Conservation (phyloP, 2,329 filamentous ascomycete genomes). For the Colletotrichum spaethianum region DNA sequence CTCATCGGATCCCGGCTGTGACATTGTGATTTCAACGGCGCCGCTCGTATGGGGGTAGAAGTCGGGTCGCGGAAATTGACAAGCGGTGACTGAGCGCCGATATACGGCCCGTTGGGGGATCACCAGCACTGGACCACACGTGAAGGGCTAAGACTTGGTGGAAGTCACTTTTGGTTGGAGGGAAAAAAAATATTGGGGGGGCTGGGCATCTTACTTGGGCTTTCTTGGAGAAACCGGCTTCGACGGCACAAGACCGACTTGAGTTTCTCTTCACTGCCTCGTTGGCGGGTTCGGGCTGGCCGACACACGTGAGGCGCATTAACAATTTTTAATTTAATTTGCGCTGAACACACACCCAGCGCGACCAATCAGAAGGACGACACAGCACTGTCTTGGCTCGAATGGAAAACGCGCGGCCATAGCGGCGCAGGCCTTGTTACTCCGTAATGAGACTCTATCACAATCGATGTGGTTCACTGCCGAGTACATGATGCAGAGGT, state of each 20-base stretch:
- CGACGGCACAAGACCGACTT: neutral
- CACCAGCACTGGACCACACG: neutral
- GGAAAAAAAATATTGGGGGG: neutral
- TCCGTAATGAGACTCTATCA: too few relatives aligned
- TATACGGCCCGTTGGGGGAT: neutral
- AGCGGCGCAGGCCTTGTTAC: constrained; percentile 5
- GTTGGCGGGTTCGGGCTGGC: constrained; percentile 13
- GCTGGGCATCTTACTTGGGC: neutral
- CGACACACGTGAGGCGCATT: constrained; percentile 9
- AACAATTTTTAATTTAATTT: constrained; percentile 8
- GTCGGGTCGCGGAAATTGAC: neutral
- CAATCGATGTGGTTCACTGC: neutral
- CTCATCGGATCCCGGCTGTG: constrained; percentile 38
- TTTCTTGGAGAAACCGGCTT: neutral
- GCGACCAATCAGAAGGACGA: constrained; percentile 2
- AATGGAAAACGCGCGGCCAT: neutral
- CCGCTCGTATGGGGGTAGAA: constrained; percentile 5
- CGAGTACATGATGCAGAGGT: neutral
- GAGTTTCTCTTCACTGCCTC: constrained; percentile 2
- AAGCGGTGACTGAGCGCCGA: constrained; percentile 4
- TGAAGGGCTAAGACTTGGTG: neutral
- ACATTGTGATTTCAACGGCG: constrained; percentile 18
- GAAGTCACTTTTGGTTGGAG: neutral
- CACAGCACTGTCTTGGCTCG: neutral
- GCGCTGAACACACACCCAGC: neutral